phyloP scores from a whole-genome alignment of 345 rosid genomes.

The Excoecaria cochinchinensis region DNA sequence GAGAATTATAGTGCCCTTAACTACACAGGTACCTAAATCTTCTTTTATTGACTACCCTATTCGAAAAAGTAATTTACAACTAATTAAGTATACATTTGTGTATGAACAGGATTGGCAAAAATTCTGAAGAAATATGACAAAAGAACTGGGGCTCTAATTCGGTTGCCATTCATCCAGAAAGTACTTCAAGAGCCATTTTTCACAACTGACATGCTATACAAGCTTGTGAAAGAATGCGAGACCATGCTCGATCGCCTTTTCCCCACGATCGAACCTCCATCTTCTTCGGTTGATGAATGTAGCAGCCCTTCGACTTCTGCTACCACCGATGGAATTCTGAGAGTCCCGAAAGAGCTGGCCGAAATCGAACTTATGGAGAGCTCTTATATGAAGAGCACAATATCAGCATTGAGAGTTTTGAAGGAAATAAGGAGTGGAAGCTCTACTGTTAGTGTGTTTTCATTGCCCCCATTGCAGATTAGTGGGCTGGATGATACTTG shows the following conservation, averaged over 20 bases:
- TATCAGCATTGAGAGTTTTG: conserved; percentile 72
- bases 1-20: conserved; percentile 96
- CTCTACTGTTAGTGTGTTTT: conserved; percentile 81
- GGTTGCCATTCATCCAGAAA: conserved; percentile 84
- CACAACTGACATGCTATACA: conserved; percentile 81
- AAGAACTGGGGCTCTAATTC: conserved; percentile 88
- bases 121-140: conserved; percentile 95
- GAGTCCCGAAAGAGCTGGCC: conserved; percentile 52
- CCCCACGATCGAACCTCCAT: conserved; percentile 36
- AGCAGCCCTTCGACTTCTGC: conserved; percentile 41
- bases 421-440: conserved; percentile 79
- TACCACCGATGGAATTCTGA: conserved; percentile 27
- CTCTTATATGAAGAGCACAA: conserved; percentile 73
- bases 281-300: conserved; percentile 29
- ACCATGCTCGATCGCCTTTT: conserved; percentile 72
- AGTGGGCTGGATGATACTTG: conserved; percentile 67
- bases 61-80: too few relatives aligned
- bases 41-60: too few relatives aligned
- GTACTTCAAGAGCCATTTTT: conserved; percentile 92
- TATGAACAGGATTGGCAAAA: conserved; percentile 71
- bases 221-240: conserved; percentile 81
- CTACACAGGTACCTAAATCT: conserved; percentile 60
- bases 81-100: too few relatives aligned
- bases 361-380: conserved; percentile 71
- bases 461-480: conserved; percentile 79